A percentile compares a stretch with the other conserved stretches of the same genome.
phyloP scores from a whole-genome alignment of 2,329 filamentous ascomycete species.

The Colletotrichum somersetense region DNA sequence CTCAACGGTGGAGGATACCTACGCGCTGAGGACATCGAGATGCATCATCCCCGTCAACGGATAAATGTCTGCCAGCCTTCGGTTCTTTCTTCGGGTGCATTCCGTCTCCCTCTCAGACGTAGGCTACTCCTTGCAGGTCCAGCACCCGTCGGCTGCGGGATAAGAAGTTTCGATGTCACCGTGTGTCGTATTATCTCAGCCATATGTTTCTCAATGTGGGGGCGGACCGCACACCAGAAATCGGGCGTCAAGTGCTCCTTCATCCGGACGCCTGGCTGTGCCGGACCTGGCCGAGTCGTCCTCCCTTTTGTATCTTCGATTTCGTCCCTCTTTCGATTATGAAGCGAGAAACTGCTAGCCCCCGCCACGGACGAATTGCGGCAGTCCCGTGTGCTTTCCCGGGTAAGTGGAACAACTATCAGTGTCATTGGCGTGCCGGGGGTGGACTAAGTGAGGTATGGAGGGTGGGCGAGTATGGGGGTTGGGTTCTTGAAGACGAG shows the following conservation, averaged over 20 bases:
- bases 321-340: too few species aligned
- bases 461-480: not conserved
- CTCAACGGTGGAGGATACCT: not conserved
- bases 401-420: not conserved
- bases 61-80: not conserved
- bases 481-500: not conserved
- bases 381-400: not conserved
- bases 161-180: not conserved
- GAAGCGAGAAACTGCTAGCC: too few species aligned
- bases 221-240: not conserved
- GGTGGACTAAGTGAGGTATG: not conserved
- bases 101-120: not conserved
- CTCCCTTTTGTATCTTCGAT: not conserved
- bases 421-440: not conserved
- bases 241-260: not conserved
- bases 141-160: not conserved
- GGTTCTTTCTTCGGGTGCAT: not conserved
- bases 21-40: not conserved
- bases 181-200: not conserved
- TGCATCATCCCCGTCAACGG: not conserved
- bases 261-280: not conserved
- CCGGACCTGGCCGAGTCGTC: slow-evolving; percentile 8
- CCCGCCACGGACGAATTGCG: slow-evolving; percentile 1
- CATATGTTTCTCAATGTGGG: not conserved
- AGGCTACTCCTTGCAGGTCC: too few species aligned